Evolutionary conservation across 1,139 yeast species (phyloP), one percentile per base, ranked within the genome.

Genomic region (Geotrichum bryndzae): DNA sequence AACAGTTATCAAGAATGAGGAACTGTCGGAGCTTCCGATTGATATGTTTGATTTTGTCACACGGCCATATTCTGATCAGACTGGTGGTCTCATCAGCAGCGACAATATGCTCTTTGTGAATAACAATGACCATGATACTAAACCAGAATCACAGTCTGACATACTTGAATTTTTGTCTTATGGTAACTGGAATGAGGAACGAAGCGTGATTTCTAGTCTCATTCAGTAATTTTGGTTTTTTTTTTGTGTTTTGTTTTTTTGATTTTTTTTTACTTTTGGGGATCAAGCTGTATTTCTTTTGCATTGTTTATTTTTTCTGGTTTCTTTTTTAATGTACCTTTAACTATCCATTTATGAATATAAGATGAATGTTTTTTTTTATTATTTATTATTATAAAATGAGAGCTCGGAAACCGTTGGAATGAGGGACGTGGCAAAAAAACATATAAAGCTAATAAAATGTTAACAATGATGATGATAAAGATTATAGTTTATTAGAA

Each of bases 41-140:
- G 62, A 59, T 35, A 35, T 59, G 54, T 59, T 59, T 59, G 62
- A 59, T 18, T 59, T 59, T 53, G 56, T 59, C 15, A 59, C 59
- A n/a, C 58, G 59, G 15, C 58, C 58, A 29, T 56, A 18, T 18
- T 29, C 53, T n/a, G 25, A 18, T 8, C 54, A 50, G 27, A 51
- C 33, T 45, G 48, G 27, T 33, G 62, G 59, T n/a, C 51, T 59
- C 10, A 53, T 59, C 23, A 46, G 41, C 13, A 54, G 55, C 13
- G 62, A 59, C 33, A 50, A 56, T 48, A 22, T 56, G 55, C 15
- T 59, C 55, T 55, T 52, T 25, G 15, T 59, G 35, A 51, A 50
- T 27, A 54, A 31, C 22, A 46, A 33, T 7, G 57, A 53, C 22
- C 51, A 41, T 2, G 41, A 33, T 10, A 13, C 55, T 15, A 11